Evolutionary conservation across 2,329 filamentous ascomycete genomes (phyloP).

Genomic region (Metarhizium rileyi): DNA sequence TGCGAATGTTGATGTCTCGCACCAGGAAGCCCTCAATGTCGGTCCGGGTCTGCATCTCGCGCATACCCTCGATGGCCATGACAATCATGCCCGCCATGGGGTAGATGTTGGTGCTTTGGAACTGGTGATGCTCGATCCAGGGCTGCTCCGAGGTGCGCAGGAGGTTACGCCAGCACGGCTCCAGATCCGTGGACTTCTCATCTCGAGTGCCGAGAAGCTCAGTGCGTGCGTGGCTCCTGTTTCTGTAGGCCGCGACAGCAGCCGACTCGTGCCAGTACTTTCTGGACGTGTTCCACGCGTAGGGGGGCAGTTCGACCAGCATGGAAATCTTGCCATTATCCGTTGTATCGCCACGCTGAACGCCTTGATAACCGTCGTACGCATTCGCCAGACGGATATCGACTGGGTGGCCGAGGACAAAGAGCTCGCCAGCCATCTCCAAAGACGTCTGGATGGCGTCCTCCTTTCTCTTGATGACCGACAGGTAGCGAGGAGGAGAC

Average conservation of each 20-base stretch:
- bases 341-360: conserved; percentile 26
- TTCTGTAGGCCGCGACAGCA: conserved; percentile 31
- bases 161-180: too few relatives aligned
- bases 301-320: conserved; percentile 39
- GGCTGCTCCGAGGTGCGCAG: too few relatives aligned
- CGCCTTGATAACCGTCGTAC: conserved; percentile 4
- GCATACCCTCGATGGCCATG: too few relatives aligned
- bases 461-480: conserved; percentile 41
- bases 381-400: conserved; percentile 39
- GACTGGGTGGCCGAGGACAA: conserved; percentile 33
- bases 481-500: conserved; percentile 31
- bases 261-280: conserved; percentile 40
- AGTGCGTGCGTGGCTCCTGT: conserved; percentile 28
- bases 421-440: conserved; percentile 33
- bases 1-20: too few relatives aligned
- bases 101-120: too few relatives aligned
- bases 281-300: conserved; percentile 35
- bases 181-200: conserved; percentile 32
- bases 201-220: conserved; percentile 37
- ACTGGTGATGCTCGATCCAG: too few relatives aligned
- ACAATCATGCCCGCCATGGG: too few relatives aligned
- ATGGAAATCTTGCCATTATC: too few relatives aligned
- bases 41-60: too few relatives aligned
- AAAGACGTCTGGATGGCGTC: conserved; percentile 35
- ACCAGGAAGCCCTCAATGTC: too few relatives aligned